Conservation (phyloP, 2,329 filamentous ascomycete genomes). For the Cladosporium sp. region DNA sequence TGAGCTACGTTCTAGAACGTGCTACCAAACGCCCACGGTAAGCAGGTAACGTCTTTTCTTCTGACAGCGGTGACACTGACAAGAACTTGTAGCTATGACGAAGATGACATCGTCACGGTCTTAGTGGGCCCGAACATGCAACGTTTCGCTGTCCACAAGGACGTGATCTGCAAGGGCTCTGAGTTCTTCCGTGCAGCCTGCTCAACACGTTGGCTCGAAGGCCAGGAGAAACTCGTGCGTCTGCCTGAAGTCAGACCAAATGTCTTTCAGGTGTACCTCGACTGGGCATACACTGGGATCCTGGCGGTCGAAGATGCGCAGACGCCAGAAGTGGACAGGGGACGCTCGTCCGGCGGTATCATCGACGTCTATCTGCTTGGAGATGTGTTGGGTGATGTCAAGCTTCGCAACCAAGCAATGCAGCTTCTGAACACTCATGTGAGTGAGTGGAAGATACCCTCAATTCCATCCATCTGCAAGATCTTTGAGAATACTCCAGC, state of each 20-base stretch:
- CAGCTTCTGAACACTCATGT: not conserved
- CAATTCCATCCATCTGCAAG: not conserved
- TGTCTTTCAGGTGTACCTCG: constrained; percentile 12
- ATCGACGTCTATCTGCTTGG: not conserved
- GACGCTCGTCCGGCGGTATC: not conserved
- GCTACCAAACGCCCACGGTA: not conserved
- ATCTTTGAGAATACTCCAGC: not conserved
- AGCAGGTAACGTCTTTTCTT: not conserved
- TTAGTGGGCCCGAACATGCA: constrained; percentile 7
- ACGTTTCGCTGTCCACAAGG: constrained; percentile 14
- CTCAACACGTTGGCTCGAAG: constrained; percentile 12
- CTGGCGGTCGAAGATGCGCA: not conserved
- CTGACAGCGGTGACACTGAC: not conserved
- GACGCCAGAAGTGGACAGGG: too few relatives aligned
- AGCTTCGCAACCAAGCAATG: not conserved
- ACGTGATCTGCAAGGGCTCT: constrained; percentile 10
- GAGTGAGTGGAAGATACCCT: too few relatives aligned
- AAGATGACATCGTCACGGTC: constrained; percentile 6
- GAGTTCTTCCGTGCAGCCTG: constrained; percentile 17
- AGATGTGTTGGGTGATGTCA: not conserved
- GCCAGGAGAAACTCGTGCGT: constrained; percentile 12
- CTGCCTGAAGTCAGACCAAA: constrained; percentile 12
- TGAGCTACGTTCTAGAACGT: not conserved
- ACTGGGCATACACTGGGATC: constrained; percentile 13
- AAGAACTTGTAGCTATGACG: not conserved